phyloP scores from a whole-genome alignment of 805 yeast species.

The Pichia heedii region DNA sequence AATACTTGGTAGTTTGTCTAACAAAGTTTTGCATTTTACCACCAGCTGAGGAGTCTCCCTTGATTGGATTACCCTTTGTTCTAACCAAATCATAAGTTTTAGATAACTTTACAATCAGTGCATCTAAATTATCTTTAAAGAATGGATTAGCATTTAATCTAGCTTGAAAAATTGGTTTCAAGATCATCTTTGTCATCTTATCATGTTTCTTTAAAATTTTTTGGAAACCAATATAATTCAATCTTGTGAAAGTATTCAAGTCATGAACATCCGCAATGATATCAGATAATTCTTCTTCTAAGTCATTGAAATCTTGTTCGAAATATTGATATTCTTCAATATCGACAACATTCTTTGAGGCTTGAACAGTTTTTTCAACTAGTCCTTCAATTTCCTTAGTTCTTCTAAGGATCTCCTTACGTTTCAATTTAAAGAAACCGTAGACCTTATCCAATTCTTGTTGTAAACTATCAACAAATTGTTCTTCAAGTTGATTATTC shows the following conservation, averaged over 20 bases:
- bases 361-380: conserved; percentile 50
- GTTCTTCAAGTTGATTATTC: conserved; percentile 74
- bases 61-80: conserved; percentile 91
- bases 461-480: conserved; percentile 67
- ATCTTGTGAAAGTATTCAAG: conserved; percentile 83
- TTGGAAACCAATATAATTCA: conserved; percentile 95
- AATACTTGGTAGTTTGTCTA: conserved; percentile 95
- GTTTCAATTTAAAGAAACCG: conserved; percentile 82
- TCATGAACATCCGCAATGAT: conserved; percentile 97
- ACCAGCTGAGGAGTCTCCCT: conserved; percentile 96
- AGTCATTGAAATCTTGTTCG: conserved; percentile 61
- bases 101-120: conserved; percentile 79
- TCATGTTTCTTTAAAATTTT: conserved; percentile 96
- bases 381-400: conserved; percentile 72
- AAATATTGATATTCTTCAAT: conserved; percentile 28
- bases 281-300: conserved; percentile 72
- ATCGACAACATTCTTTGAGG: conserved; percentile 29
- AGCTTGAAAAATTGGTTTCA: conserved; percentile 89
- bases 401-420: conserved; percentile 75
- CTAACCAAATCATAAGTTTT: conserved; percentile 86
- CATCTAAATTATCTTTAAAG: conserved; percentile 90
- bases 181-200: conserved; percentile 68
- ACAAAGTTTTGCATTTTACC: conserved; percentile 97
- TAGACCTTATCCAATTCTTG: conserved; percentile 86
- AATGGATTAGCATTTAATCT: conserved; percentile 91